Percentiles rank a stretch among this genome's conserved stretches.
phyloP scores from a whole-genome alignment of 768 basidiomycete species.

The Mycena venus region DNA sequence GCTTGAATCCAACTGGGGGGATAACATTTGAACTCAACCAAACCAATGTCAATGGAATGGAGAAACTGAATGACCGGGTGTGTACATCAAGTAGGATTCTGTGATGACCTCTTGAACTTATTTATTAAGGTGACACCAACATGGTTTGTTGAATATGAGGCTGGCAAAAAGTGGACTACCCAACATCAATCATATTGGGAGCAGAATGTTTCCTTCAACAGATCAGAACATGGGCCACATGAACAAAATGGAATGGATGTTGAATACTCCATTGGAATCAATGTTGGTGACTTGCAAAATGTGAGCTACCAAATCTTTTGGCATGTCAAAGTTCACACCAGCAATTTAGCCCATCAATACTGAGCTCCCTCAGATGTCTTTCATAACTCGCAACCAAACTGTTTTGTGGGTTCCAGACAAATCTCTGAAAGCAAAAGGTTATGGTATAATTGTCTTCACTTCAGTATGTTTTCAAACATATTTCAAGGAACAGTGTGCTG shows the following conservation, averaged over 20 bases:
- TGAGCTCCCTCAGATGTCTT: neutral
- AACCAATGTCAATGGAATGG: too few relatives aligned
- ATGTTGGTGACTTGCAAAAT: neutral
- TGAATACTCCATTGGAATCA: neutral
- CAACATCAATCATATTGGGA: neutral
- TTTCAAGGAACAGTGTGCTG: neutral
- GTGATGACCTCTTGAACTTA: too few relatives aligned
- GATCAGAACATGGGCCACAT: neutral
- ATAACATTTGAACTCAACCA: too few relatives aligned
- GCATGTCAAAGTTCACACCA: neutral
- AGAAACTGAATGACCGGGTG: too few relatives aligned
- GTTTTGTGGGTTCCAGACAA: neutral
- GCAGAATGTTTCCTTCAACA: neutral
- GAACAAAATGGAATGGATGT: neutral
- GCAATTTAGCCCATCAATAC: neutral
- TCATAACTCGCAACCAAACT: neutral
- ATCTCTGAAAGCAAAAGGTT: neutral
- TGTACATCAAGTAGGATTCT: too few relatives aligned
- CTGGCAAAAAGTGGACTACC: too few relatives aligned
- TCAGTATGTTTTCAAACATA: neutral
- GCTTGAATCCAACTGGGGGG: too few relatives aligned
- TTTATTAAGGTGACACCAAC: too few relatives aligned
- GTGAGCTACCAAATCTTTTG: neutral
- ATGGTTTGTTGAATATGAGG: too few relatives aligned
- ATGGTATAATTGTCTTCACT: neutral